Conservation (phyloP, 495 filamentous ascomycete genomes). For the Glutinoglossum americanum region DNA sequence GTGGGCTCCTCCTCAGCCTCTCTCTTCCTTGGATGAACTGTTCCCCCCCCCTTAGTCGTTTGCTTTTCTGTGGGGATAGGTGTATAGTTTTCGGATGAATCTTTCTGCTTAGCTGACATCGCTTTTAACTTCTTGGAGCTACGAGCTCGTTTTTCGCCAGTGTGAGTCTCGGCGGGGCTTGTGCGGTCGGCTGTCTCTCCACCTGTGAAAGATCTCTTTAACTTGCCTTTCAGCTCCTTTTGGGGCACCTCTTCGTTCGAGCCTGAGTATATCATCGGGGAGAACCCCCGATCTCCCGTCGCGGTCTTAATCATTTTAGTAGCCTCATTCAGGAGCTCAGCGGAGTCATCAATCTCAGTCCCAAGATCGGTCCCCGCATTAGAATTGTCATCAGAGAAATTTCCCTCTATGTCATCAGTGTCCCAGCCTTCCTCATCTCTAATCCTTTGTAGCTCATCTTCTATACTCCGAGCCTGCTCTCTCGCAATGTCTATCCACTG, state of each 20-base stretch:
- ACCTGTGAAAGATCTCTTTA: neutral
- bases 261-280: neutral
- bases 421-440: constrained; percentile 1
- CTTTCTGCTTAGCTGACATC: neutral
- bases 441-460: neutral
- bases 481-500: neutral
- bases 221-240: neutral
- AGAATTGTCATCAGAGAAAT: neutral
- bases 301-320: neutral
- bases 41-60: neutral
- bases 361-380: neutral
- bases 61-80: neutral
- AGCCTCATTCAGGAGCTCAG: neutral
- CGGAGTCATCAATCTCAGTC: constrained; percentile 1
- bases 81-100: neutral
- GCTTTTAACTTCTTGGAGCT: neutral
- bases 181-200: neutral
- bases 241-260: neutral
- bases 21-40: neutral
- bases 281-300: neutral
- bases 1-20: neutral
- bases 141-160: neutral
- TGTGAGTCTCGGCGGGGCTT: neutral
- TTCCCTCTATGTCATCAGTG: neutral
- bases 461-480: neutral